These are phyloP conservation scores for Sphagnum tenellum DNA, from an alignment of 225 moss, liverwort and hornwort species.

Conservation along the genomic window DNA sequence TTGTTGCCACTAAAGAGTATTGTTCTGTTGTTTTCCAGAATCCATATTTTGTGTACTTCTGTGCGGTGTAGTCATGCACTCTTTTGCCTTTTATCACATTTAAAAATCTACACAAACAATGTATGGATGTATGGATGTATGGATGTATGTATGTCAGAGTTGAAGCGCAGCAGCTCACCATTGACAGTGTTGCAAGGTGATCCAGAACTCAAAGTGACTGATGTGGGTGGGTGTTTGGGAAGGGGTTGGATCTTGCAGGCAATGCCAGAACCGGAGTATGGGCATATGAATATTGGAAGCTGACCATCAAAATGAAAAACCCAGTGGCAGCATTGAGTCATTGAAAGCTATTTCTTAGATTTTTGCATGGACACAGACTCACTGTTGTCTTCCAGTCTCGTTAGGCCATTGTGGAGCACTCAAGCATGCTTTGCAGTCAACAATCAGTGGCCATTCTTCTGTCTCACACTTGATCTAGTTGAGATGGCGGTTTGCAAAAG, in stretches of 20 bases:
- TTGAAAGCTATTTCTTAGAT: slow-evolving; percentile 45
- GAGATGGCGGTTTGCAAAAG: too few relatives aligned
- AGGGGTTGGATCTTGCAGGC: too few relatives aligned
- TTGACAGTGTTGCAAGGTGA: too few relatives aligned
- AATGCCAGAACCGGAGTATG: slow-evolving; percentile 38
- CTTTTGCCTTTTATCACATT: too few relatives aligned
- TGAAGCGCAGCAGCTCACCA: too few relatives aligned
- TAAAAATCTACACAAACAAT: neutral
- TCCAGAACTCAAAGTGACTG: too few relatives aligned
- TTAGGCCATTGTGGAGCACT: slow-evolving; percentile 39
- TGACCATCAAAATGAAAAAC: slow-evolving; percentile 43
- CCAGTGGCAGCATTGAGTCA: slow-evolving; percentile 35
- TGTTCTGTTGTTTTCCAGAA: slow-evolving; percentile 37
- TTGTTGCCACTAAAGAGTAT: slow-evolving; percentile 37
- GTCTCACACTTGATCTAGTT: slow-evolving; percentile 5
- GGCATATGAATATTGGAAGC: slow-evolving; percentile 47
- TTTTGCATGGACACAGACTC: slow-evolving; percentile 46
- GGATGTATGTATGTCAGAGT: too few relatives aligned
- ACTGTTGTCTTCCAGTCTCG: slow-evolving; percentile 45
- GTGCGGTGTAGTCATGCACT: slow-evolving; percentile 12
- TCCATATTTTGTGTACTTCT: slow-evolving; percentile 46
- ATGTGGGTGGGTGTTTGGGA: too few relatives aligned
- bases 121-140: too few relatives aligned
- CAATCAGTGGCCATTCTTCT: slow-evolving; percentile 45
- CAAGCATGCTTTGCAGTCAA: slow-evolving; percentile 25